These are phyloP conservation scores for Tirmania nivea DNA, from an alignment of 495 filamentous ascomycete genomes.

Conservation along the genomic window DNA sequence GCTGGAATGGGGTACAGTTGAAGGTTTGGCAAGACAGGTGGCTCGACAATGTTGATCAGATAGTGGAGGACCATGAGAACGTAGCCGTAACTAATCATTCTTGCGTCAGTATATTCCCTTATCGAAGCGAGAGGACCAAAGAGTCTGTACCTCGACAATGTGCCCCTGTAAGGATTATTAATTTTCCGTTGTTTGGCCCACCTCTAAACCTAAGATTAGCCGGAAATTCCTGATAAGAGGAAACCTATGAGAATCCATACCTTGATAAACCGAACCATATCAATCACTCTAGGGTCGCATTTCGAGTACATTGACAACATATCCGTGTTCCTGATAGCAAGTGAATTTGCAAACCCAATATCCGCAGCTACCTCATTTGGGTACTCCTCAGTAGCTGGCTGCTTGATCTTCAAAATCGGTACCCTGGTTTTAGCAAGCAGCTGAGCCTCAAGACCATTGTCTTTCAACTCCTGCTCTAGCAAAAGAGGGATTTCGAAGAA, in stretches of 20 bases:
- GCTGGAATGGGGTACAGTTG: conserved; percentile 27
- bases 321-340: conserved; percentile 58
- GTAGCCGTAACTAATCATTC: conserved; percentile 42
- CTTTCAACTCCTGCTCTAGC: conserved; percentile 46
- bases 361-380: conserved; percentile 30
- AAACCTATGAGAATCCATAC: conserved; percentile 6
- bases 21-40: conserved; percentile 61
- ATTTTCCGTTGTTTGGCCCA: conserved; percentile 67
- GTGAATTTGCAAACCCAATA: conserved; percentile 59
- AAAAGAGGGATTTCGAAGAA: conserved; percentile 26
- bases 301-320: conserved; percentile 56
- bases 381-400: conserved; percentile 25
- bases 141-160: conserved; percentile 32
- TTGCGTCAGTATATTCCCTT: not conserved
- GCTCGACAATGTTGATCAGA: conserved; percentile 52
- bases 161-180: conserved; percentile 62
- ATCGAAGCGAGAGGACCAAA: not conserved
- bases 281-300: conserved; percentile 47
- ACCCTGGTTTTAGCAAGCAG: conserved; percentile 51
- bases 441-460: conserved; percentile 42
- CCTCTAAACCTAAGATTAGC: conserved; percentile 13
- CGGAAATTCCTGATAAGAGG: not conserved
- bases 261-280: conserved; percentile 66
- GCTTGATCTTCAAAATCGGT: conserved; percentile 56
- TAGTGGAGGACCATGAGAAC: conserved; percentile 89